These are phyloP conservation scores for Tetracladium maxilliforme DNA, from an alignment of 2,329 filamentous ascomycete genomes.

Conservation along the genomic window DNA sequence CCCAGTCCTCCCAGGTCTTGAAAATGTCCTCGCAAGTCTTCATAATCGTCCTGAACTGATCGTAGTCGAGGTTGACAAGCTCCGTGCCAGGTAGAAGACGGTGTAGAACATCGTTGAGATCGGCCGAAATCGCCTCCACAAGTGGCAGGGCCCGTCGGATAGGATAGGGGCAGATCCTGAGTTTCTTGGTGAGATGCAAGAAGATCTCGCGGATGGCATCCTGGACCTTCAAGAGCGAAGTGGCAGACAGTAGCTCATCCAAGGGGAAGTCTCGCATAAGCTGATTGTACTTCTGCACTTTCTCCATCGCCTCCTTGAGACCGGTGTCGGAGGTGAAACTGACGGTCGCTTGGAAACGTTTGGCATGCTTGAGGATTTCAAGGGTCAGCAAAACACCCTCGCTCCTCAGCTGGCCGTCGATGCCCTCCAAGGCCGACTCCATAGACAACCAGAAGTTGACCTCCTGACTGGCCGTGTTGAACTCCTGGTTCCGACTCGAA, in stretches of 20 bases:
- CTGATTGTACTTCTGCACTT: constrained; percentile 97
- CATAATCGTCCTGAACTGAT: constrained; percentile 80
- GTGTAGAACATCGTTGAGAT: constrained; percentile 78
- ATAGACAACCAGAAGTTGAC: constrained; percentile 99
- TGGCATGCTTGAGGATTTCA: constrained; percentile 90
- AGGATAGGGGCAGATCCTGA: constrained; percentile 91
- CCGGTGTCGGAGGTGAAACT: constrained; percentile 95
- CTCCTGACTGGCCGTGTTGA: constrained; percentile 80
- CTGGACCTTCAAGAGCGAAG: constrained; percentile 74
- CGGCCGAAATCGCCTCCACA: constrained; percentile 92
- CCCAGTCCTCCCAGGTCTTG: constrained; percentile 83
- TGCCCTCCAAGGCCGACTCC: constrained; percentile 83
- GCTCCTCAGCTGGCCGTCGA: constrained; percentile 76
- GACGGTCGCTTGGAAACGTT: constrained; percentile 93
- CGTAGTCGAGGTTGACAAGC: constrained; percentile 83
- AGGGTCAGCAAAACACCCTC: constrained; percentile 84
- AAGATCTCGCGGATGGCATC: constrained; percentile 87
- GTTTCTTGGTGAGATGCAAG: constrained; percentile 89
- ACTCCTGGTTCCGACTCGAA: too few species aligned
- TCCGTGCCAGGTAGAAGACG: constrained; percentile 72
- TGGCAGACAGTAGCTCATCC: constrained; percentile 86
- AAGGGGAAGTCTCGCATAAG: constrained; percentile 96
- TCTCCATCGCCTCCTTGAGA: constrained; percentile 87
- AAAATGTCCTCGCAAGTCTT: constrained; percentile 74
- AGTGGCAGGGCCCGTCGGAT: constrained; percentile 81